Percentiles rank a stretch among this genome's conserved stretches.
Evolutionary conservation across 495 filamentous ascomycete species (phyloP).

Genomic region (Aspergillus kassunensis): DNA sequence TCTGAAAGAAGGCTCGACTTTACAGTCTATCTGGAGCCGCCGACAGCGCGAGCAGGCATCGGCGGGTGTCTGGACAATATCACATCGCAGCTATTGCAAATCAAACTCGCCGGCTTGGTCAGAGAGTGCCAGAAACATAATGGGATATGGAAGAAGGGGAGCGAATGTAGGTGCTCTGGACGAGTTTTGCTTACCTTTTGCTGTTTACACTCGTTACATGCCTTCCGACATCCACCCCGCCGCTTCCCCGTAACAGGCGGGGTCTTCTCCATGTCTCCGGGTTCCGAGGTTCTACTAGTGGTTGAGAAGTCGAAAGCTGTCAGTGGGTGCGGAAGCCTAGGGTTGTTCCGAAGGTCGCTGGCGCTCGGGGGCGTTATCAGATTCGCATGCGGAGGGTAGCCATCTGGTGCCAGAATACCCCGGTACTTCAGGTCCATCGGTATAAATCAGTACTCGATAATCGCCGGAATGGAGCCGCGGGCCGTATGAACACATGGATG

Average conservation of each 20-base stretch:
- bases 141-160: neutral
- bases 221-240: conserved; percentile 45
- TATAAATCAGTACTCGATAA: conserved; percentile 29
- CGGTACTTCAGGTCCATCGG: conserved; percentile 43
- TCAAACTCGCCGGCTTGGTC: conserved; percentile 7
- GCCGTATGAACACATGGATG: conserved; percentile 21
- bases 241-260: conserved; percentile 45
- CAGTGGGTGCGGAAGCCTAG: conserved; percentile 35
- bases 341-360: conserved; percentile 43
- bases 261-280: conserved; percentile 41
- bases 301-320: conserved; percentile 29
- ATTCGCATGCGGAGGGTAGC: conserved; percentile 23
- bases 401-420: conserved; percentile 38
- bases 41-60: conserved; percentile 47
- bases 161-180: neutral
- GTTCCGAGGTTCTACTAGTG: conserved; percentile 31
- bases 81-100: conserved; percentile 39
- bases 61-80: conserved; percentile 44
- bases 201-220: conserved; percentile 50
- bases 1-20: conserved; percentile 46
- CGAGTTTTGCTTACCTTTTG: conserved; percentile 37
- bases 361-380: conserved; percentile 28
- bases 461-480: conserved; percentile 34
- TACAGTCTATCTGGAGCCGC: conserved; percentile 45
- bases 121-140: neutral